These are phyloP conservation scores for Saturnispora kantuleensis DNA, from an alignment of 805 yeast species.

Conservation along the genomic window DNA sequence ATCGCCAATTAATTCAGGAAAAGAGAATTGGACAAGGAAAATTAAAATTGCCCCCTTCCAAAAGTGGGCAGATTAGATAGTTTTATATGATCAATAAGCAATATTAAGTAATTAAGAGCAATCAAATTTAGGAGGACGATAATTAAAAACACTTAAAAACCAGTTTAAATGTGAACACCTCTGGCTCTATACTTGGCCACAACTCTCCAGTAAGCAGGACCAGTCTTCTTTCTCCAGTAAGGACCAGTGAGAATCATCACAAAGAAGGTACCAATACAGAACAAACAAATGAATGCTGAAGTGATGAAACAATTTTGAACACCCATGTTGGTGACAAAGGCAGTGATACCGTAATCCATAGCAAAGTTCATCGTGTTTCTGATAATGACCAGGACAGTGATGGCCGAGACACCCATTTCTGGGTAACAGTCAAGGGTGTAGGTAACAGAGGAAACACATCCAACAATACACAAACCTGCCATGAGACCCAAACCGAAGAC, in stretches of 20 bases:
- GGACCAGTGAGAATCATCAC: conserved; percentile 30
- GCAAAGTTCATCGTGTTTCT: conserved; percentile 53
- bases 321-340: conserved; percentile 46
- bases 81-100: too few species aligned
- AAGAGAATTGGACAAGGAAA: too few species aligned
- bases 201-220: conserved; percentile 27
- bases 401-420: conserved; percentile 42
- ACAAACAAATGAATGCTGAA: conserved; percentile 43
- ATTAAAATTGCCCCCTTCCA: too few species aligned
- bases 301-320: conserved; percentile 47
- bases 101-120: too few species aligned
- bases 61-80: too few species aligned
- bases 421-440: conserved; percentile 49
- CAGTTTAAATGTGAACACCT: conserved; percentile 11
- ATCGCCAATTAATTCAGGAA: too few species aligned
- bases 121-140: too few species aligned
- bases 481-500: conserved; percentile 46
- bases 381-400: conserved; percentile 45
- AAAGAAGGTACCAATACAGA: conserved; percentile 36
- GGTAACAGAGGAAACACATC: conserved; percentile 40
- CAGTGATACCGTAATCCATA: conserved; percentile 49
- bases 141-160: background rate
- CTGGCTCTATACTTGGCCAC: conserved; percentile 21
- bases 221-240: conserved; percentile 29
- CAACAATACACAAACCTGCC: conserved; percentile 46